These are phyloP conservation scores for Corniculantispora saksenae DNA, from an alignment of 2,329 filamentous ascomycete genomes.

Conservation along the genomic window DNA sequence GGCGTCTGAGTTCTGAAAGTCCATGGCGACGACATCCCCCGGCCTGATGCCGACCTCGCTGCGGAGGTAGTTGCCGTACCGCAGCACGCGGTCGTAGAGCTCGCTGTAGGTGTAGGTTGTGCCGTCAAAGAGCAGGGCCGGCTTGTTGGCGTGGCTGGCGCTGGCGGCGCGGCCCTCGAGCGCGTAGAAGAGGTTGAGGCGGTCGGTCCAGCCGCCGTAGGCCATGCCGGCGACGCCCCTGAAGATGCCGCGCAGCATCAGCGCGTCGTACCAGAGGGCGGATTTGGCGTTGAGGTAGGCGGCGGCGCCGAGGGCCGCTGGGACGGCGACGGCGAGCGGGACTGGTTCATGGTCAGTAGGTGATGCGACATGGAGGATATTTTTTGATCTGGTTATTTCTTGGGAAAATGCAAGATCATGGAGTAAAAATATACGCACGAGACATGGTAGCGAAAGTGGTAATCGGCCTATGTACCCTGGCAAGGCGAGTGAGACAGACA, in stretches of 20 bases:
- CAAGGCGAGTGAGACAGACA: slow-evolving; percentile 7
- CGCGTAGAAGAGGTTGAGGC: slow-evolving; percentile 71
- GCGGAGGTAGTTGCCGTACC: slow-evolving; percentile 76
- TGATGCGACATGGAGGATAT: no score
- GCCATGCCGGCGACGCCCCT: no score
- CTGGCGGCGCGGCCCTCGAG: slow-evolving; percentile 67
- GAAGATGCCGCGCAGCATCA: no score
- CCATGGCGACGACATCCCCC: slow-evolving; percentile 76
- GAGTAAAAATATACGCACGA: no score
- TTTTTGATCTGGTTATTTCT: no score
- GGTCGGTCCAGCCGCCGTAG: slow-evolving; percentile 60
- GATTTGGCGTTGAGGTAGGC: slow-evolving; percentile 78
- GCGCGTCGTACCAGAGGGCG: slow-evolving; percentile 69
- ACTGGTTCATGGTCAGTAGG: no score
- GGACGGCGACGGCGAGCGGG: slow-evolving; percentile 55
- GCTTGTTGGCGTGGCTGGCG: slow-evolving; percentile 50
- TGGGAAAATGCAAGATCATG: no score
- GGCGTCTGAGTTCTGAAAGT: slow-evolving; percentile 78
- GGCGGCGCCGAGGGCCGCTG: slow-evolving; percentile 65
- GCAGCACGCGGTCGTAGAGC: slow-evolving; percentile 68
- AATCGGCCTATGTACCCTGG: no score
- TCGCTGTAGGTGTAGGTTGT: slow-evolving; percentile 74
- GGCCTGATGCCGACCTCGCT: slow-evolving; percentile 62
- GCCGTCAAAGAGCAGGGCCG: slow-evolving; percentile 70
- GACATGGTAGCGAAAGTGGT: no score